Evolutionary conservation across 202 grass and related monocot species (phyloP).

Genomic region (Saccharum hybrid): DNA sequence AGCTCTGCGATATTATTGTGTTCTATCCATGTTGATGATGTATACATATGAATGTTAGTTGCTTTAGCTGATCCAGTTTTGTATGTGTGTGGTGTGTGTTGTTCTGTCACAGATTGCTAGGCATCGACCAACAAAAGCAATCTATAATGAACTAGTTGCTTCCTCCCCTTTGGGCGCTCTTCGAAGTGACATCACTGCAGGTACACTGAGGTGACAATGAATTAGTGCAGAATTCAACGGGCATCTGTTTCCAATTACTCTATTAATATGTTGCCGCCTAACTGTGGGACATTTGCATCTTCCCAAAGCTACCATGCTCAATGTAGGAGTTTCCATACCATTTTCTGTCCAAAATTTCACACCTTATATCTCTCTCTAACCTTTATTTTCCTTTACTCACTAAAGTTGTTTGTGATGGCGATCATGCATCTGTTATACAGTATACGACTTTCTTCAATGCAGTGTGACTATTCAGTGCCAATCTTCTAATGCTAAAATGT

Average conservation of each 20-base stretch:
- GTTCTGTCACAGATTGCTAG: constrained; percentile 42
- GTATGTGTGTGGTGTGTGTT: background rate
- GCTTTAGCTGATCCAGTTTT: constrained; percentile 34
- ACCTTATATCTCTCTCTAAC: background rate
- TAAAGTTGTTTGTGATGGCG: background rate
- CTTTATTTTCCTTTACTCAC: background rate
- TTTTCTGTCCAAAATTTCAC: background rate
- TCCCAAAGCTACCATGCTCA: background rate
- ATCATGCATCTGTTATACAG: constrained; percentile 9
- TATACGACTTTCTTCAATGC: constrained; percentile 28
- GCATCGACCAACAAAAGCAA: constrained; percentile 32
- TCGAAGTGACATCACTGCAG: constrained; percentile 42
- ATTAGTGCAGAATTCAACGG: constrained; percentile 10
- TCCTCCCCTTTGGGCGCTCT: constrained; percentile 34
- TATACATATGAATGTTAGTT: constrained; percentile 13
- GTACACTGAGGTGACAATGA: constrained; percentile 21
- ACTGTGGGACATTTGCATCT: constrained; percentile 3
- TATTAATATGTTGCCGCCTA: background rate
- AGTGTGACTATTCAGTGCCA: background rate
- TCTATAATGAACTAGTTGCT: constrained; percentile 46
- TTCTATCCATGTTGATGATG: constrained; percentile 9
- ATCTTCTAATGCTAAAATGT: background rate
- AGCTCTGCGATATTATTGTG: background rate
- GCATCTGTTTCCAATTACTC: background rate
- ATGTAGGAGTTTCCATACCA: background rate